Evolutionary conservation across 2,329 filamentous ascomycete genomes (phyloP).

Genomic region (Alternaria longipes): DNA sequence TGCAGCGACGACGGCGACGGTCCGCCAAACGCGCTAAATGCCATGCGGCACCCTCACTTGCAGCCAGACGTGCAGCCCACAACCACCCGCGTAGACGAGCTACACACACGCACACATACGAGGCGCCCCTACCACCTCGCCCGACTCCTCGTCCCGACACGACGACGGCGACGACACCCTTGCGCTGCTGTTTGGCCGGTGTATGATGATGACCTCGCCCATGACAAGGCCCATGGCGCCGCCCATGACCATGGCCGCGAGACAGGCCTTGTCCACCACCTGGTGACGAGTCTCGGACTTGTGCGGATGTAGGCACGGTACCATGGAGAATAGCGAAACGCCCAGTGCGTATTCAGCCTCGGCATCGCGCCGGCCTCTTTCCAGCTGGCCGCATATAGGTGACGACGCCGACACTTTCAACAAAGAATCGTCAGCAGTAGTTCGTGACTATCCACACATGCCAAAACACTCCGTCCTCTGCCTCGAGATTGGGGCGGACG

Average conservation of each 20-base stretch:
- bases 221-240: neutral
- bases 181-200: neutral
- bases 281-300: conserved; percentile 43
- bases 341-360: conserved; percentile 26
- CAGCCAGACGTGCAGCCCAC: conserved; percentile 18
- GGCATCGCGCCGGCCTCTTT: conserved; percentile 22
- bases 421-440: conserved; percentile 19
- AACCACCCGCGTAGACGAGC: conserved; percentile 4
- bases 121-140: conserved; percentile 1
- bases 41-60: conserved; percentile 22
- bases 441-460: conserved; percentile 19
- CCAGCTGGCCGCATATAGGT: conserved; percentile 21
- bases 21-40: conserved; percentile 32
- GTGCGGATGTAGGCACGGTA: conserved; percentile 38
- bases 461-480: conserved; percentile 17
- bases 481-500: conserved; percentile 32
- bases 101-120: neutral
- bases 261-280: conserved; percentile 19
- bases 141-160: neutral
- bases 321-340: conserved; percentile 36
- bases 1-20: conserved; percentile 38
- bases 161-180: too few species aligned
- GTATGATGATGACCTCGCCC: neutral
- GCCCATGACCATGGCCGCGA: conserved; percentile 9
- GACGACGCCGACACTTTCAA: conserved; percentile 22